Base-by-base conservation (phyloP, 2,329 filamentous ascomycete species). In the Diaporthe eres region DNA sequence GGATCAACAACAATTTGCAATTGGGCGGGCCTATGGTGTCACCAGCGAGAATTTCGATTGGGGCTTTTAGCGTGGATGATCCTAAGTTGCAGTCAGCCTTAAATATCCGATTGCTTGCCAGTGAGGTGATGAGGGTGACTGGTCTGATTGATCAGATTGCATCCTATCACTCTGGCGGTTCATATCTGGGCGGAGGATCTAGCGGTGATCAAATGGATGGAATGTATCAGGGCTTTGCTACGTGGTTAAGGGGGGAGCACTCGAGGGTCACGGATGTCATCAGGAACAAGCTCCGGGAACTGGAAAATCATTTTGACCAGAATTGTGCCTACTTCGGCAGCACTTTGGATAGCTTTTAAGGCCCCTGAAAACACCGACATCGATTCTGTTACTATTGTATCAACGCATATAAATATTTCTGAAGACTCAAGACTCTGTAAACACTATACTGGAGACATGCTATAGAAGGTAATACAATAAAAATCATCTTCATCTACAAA, bases 51-150 rank as follows among this genome's bases (percentile, higher is more conserved):
- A 55, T 55, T 9, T 55, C 53, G 12, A 55, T 55, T 9, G 53
- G 53, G 6, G 53, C 53, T 31, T 55, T 55, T 15, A 55, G 53
- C 25, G 53, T 55, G 53, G 53, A 55, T 55, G 53, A 55, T 55
- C 53, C 53, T 7, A 55, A 55, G 15, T 9, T 55, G 15, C 53
- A 55, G 53, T 55, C 53, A 6, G 25, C 53, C 25, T 17, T 55
- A 25, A 55, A 55, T 17, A 55, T 55, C 0, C 53, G 53, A 7
- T 28, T 55, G 25, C 53, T 55, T 55, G 53, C 53, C 12, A 55
- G 25, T 31, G 53, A 55, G 28, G 53, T 55, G 53, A 31, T 19
- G 53, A 55, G 53, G 25, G 53, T 55, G 13, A 9, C 25, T 13
- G 53, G 53, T 19, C 53, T 55, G 25, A 55, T 55, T 55, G 53